A percentile compares a stretch with the other conserved stretches of the same genome.
These are phyloP conservation scores for Hypoxylon intermedium DNA, from an alignment of 495 filamentous ascomycete genomes.

Conservation along the genomic window DNA sequence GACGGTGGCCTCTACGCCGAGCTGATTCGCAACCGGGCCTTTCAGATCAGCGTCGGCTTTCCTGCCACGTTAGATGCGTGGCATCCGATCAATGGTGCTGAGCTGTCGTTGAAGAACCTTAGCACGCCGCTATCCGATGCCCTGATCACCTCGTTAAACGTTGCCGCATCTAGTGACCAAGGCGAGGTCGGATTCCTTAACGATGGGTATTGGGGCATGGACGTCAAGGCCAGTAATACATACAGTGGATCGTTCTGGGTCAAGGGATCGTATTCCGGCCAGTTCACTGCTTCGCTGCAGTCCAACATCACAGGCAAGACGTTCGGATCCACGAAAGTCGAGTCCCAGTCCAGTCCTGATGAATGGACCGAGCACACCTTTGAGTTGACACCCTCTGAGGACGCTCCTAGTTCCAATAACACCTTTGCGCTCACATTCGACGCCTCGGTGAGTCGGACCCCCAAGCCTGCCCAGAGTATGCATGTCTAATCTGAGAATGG, in stretches of 20 bases:
- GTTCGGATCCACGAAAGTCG: conserved; percentile 51
- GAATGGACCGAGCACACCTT: conserved; percentile 61
- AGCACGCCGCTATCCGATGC: conserved; percentile 57
- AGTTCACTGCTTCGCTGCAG: conserved; percentile 55
- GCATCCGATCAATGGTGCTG: conserved; percentile 58
- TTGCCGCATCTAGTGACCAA: conserved; percentile 45
- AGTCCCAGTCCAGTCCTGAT: conserved; percentile 42
- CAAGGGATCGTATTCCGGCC: conserved; percentile 49
- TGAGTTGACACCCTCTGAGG: conserved; percentile 47
- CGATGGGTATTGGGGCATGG: conserved; percentile 67
- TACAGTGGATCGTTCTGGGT: conserved; percentile 68
- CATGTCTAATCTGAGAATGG: not conserved
- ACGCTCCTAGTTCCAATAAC: conserved; percentile 67
- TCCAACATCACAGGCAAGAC: conserved; percentile 55
- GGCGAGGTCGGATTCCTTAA: conserved; percentile 64
- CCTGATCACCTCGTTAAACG: conserved; percentile 66
- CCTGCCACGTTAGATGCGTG: conserved; percentile 60
- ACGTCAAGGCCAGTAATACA: conserved; percentile 54
- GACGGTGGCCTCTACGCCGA: conserved; percentile 82
- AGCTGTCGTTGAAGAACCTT: conserved; percentile 58
- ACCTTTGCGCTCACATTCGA: conserved; percentile 69
- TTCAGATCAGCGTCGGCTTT: conserved; percentile 51
- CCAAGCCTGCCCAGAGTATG: not conserved
- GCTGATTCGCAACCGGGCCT: conserved; percentile 76
- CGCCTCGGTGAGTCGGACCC: conserved; percentile 40